Conservation (phyloP, 257 asterid genomes). For the Cordia subcordata region DNA sequence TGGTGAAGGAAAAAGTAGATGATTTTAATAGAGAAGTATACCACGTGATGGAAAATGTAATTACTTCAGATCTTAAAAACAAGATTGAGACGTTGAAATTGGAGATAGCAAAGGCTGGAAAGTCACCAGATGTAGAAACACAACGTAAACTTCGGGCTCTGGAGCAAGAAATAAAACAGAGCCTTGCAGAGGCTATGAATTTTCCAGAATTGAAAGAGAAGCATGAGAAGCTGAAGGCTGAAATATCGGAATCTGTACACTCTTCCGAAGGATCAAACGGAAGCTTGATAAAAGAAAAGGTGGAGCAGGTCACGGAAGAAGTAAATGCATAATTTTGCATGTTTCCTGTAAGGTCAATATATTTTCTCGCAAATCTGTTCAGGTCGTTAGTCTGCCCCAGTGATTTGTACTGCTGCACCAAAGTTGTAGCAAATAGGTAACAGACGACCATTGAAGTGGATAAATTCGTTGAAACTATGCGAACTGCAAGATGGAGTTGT, state of each 20-base stretch:
- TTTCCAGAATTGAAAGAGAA: slow-evolving; percentile 45
- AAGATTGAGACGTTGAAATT: slow-evolving; percentile 57
- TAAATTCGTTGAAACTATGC: too few species aligned
- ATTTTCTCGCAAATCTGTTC: background rate
- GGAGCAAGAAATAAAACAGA: slow-evolving; percentile 53
- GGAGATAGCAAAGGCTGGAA: slow-evolving; percentile 50
- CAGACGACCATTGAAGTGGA: too few species aligned
- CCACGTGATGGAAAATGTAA: slow-evolving; percentile 41
- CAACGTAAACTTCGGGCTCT: slow-evolving; percentile 50
- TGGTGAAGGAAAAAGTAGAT: slow-evolving; percentile 34
- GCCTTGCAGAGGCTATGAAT: slow-evolving; percentile 42
- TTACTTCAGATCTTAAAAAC: slow-evolving; percentile 51
- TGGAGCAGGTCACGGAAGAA: slow-evolving; percentile 13
- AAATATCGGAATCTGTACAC: slow-evolving; percentile 33
- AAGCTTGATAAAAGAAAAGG: slow-evolving; percentile 27
- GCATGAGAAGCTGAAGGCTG: slow-evolving; percentile 49
- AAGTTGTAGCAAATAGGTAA: too few species aligned
- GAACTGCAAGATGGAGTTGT: too few species aligned
- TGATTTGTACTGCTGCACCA: too few species aligned
- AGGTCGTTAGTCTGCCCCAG: too few species aligned
- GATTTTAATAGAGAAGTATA: slow-evolving; percentile 43
- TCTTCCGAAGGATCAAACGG: slow-evolving; percentile 48
- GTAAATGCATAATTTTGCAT: background rate
- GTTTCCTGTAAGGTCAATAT: background rate
- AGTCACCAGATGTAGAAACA: slow-evolving; percentile 39